These are phyloP conservation scores for Populus hybrid DNA, from an alignment of 441 rosid species.

Conservation along the genomic window DNA sequence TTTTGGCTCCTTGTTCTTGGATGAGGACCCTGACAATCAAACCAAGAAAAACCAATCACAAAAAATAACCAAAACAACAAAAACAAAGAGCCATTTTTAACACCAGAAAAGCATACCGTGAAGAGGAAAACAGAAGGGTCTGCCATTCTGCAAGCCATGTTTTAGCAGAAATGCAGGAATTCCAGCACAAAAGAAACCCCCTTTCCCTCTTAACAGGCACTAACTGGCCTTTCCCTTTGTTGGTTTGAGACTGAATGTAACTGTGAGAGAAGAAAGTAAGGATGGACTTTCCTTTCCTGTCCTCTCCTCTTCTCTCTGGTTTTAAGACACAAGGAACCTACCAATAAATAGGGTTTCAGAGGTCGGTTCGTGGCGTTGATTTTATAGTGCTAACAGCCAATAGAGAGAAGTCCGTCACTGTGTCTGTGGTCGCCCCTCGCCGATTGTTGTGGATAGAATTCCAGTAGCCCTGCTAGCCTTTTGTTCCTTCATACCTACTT, in stretches of 20 bases:
- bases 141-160: conserved; percentile 67
- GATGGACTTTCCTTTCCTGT: background rate
- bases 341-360: background rate
- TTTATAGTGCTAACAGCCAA: background rate
- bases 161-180: conserved; percentile 26
- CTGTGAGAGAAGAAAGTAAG: conserved; percentile 10
- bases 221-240: background rate
- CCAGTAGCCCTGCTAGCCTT: background rate
- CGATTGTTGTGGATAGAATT: background rate
- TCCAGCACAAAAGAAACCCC: conserved; percentile 14
- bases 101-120: conserved; percentile 34
- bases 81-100: background rate
- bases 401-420: background rate
- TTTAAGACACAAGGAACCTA: background rate
- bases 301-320: background rate
- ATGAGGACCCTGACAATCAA: conserved; percentile 51
- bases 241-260: conserved; percentile 21
- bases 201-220: background rate
- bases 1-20: conserved; percentile 43
- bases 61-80: background rate
- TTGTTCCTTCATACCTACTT: background rate
- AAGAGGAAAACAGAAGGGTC: conserved; percentile 49
- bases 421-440: too few species aligned
- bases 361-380: background rate
- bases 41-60: conserved; percentile 9